Evolutionary conservation across 208 protist genomes (phyloP).

Genomic region (Acanthamoeba sp.): DNA sequence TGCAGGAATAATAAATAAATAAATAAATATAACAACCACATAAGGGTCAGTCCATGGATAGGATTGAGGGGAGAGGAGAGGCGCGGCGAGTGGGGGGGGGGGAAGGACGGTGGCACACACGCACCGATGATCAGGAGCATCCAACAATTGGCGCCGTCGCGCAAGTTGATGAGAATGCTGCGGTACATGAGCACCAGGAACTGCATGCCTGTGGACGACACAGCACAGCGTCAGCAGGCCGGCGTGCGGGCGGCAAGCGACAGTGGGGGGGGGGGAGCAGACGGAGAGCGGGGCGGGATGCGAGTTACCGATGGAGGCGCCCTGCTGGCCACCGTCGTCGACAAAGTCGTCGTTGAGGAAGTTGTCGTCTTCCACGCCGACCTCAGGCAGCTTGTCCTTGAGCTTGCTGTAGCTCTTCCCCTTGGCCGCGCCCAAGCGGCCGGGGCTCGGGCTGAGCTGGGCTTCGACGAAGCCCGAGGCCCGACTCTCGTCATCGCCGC

Average conservation of each 20-base stretch:
- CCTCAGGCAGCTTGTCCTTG: background rate
- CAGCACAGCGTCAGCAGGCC: background rate
- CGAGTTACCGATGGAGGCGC: background rate
- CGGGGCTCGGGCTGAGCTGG: background rate
- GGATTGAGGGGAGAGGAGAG: no score
- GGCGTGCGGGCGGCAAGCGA: no score
- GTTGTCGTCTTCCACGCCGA: background rate
- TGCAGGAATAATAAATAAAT: no score
- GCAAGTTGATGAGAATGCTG: conserved; percentile 59
- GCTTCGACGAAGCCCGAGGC: conserved; percentile 25
- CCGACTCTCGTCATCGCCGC: background rate
- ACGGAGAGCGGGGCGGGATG: background rate
- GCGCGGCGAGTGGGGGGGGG: background rate
- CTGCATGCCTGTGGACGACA: background rate
- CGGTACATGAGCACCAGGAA: conserved; percentile 71
- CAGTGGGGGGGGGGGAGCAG: no score
- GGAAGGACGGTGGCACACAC: background rate
- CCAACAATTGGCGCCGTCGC: conserved; percentile 68
- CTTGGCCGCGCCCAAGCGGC: background rate
- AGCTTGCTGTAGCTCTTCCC: background rate
- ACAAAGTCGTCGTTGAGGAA: conserved; percentile 34
- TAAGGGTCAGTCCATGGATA: no score
- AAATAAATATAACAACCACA: no score
- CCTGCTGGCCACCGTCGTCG: background rate
- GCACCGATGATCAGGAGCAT: conserved; percentile 66